Conservation (phyloP, 1,139 yeast genomes). For the Yamadazyma sp. region DNA sequence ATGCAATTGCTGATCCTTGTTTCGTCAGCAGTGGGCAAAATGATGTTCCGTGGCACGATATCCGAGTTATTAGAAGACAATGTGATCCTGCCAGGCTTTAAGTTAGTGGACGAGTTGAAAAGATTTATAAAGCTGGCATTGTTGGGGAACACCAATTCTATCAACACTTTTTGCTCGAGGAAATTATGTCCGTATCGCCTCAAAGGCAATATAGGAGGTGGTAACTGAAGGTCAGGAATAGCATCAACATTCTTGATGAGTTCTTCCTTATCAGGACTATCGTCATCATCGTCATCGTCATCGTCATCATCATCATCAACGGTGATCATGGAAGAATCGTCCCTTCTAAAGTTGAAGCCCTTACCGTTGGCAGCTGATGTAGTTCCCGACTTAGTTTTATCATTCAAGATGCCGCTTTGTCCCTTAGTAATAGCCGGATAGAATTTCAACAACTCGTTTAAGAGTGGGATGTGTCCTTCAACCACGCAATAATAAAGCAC, state of each 20-base stretch:
- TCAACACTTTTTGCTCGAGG: conserved; percentile 81
- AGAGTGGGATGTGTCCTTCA: conserved; percentile 84
- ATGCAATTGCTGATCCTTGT: conserved; percentile 61
- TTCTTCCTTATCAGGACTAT: conserved; percentile 41
- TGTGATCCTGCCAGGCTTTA: conserved; percentile 63
- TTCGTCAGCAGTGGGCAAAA: conserved; percentile 74
- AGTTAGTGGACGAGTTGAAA: conserved; percentile 43
- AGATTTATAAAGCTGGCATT: conserved; percentile 55
- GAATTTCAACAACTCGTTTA: conserved; percentile 59
- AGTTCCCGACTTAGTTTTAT: background rate
- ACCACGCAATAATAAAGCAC: conserved; percentile 90
- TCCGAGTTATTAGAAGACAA: conserved; percentile 69
- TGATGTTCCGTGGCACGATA: conserved; percentile 81
- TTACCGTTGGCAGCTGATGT: background rate
- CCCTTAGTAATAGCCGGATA: conserved; percentile 14
- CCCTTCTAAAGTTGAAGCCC: background rate
- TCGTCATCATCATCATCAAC: conserved; percentile 27
- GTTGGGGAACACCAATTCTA: conserved; percentile 69
- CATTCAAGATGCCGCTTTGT: background rate
- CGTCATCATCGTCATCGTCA: conserved; percentile 27
- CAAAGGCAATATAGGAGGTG: conserved; percentile 94
- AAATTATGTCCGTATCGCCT: conserved; percentile 95
- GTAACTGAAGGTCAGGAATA: conserved; percentile 87
- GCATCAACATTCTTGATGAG: conserved; percentile 50
- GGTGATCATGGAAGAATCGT: background rate